These are phyloP conservation scores for Boletales sp. DNA, from an alignment of 768 basidiomycete genomes.

Conservation along the genomic window DNA sequence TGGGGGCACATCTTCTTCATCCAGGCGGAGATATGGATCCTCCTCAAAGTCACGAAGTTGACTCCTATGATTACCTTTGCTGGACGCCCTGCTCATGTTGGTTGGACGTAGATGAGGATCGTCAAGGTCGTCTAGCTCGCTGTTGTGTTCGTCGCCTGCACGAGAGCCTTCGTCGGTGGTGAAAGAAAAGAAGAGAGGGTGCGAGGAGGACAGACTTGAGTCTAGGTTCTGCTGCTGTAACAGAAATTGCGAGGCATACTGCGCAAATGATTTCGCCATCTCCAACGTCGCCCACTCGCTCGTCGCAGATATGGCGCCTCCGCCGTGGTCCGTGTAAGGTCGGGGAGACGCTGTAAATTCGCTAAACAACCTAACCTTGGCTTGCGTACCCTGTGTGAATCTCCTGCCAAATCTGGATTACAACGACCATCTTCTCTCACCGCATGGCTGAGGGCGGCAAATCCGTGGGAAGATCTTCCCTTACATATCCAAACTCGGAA, in stretches of 20 bases:
- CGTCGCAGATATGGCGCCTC: too few species aligned
- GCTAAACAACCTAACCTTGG: slow-evolving; percentile 14
- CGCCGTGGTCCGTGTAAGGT: too few species aligned
- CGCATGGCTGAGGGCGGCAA: too few species aligned
- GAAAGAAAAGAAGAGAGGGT: slow-evolving; percentile 88
- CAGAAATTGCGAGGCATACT: slow-evolving; percentile 80
- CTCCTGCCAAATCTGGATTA: slow-evolving; percentile 6
- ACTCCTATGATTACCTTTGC: slow-evolving; percentile 27
- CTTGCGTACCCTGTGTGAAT: slow-evolving; percentile 26
- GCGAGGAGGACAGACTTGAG: slow-evolving; percentile 56
- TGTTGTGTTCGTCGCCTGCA: slow-evolving; percentile 43
- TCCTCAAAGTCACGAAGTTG: slow-evolving; percentile 45
- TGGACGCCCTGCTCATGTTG: slow-evolving; percentile 30
- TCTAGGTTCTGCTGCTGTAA: slow-evolving; percentile 52
- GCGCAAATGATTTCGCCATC: slow-evolving; percentile 72
- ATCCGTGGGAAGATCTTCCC: too few species aligned
- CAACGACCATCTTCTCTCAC: too few species aligned
- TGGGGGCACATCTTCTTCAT: slow-evolving; percentile 56
- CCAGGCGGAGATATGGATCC: slow-evolving; percentile 75
- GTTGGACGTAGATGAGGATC: slow-evolving; percentile 65
- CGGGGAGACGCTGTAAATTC: slow-evolving; percentile 13
- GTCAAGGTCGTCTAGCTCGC: slow-evolving; percentile 67
- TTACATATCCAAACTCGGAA: too few species aligned
- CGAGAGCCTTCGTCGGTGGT: slow-evolving; percentile 68
- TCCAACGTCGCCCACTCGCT: slow-evolving; percentile 19